Evolutionary conservation across 495 filamentous ascomycete species (phyloP).

Genomic region (Sabuloglossum arenarium): DNA sequence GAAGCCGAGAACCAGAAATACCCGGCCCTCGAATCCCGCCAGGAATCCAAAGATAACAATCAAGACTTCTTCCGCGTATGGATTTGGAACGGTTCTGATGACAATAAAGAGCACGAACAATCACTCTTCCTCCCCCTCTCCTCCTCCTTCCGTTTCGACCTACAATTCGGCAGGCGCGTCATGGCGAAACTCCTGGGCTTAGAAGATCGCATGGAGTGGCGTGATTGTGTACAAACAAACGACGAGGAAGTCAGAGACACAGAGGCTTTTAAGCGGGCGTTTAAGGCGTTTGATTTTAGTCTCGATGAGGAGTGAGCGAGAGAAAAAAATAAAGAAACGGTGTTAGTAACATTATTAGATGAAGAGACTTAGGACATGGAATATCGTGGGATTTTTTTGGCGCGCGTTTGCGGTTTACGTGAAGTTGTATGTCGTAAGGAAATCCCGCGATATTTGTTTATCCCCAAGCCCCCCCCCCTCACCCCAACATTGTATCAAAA

Average conservation of each 20-base stretch:
- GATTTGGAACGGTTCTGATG: constrained; percentile 21
- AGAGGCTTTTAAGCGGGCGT: constrained; percentile 63
- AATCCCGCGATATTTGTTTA: no score
- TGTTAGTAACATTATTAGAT: no score
- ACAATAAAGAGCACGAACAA: constrained; percentile 25
- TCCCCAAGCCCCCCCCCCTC: no score
- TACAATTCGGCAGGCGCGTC: constrained; percentile 54
- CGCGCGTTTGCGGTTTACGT: no score
- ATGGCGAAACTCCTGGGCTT: constrained; percentile 71
- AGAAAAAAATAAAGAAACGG: neutral
- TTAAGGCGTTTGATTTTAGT: constrained; percentile 68
- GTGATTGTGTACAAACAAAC: constrained; percentile 54
- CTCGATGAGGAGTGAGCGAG: constrained; percentile 19
- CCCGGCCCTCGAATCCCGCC: constrained; percentile 24
- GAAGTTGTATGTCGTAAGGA: no score
- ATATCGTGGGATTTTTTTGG: no score
- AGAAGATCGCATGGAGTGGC: constrained; percentile 57
- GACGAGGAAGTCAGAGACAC: constrained; percentile 63
- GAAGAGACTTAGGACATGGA: no score
- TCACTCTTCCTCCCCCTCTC: constrained; percentile 30
- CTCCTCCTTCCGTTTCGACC: constrained; percentile 32
- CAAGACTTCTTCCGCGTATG: constrained; percentile 73
- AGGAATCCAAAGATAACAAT: constrained; percentile 24
- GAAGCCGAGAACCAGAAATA: constrained; percentile 60
- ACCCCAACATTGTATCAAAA: no score